Base-by-base conservation (phyloP, 768 basidiomycete genomes). In the Daedaleopsis sinensis region DNA sequence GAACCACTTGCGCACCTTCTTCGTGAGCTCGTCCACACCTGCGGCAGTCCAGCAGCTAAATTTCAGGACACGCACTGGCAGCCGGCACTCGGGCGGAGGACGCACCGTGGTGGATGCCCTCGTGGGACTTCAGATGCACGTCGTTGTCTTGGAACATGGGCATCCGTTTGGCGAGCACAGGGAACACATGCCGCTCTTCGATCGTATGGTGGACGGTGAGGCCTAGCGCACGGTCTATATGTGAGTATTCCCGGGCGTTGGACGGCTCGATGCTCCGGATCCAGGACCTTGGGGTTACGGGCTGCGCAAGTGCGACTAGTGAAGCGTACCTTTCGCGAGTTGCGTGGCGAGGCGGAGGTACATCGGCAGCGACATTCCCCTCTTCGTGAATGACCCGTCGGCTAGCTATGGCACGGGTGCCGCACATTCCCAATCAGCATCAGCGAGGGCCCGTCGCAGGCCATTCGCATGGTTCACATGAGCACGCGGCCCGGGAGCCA, bases 141-240 rank as follows among this genome's bases (percentile, higher is more conserved):
- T 78, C 78, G 54, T 79, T 74, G 18, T 73, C 70, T 50, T 72
- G 68, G 64, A 86, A 85, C 65, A 78, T 68, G 13, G 80, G 77
- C 78, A 87, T 82, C 27, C 72, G 73, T 63, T 77, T 76, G 0
- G 77, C 83, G 15, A 87, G 74, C 6, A 79, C 62, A 1, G 84
- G 84, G 69, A 86, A 87, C 27, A 86, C 68, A 60, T 79, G 72
- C 15, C 72, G 70, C 68, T 85, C 84, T 64, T 85, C 84, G 59
- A 83, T 81, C 12, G 78, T 81, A 66, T 86, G 85, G 65, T 87
- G 85, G 64, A 77, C 73, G 1, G 79, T 82, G 47, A 87, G 70
- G 58, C 83, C 85, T 86, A 68, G 9, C 35, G 12, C 13, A 32
- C 24, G n/a, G 16, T 15, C 12, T n/a, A 32, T 32, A 7, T 7